A percentile compares a stretch with the other conserved stretches of the same genome.
Evolutionary conservation across 768 basidiomycete genomes (phyloP).

Genomic region (Mrakia gelida): DNA sequence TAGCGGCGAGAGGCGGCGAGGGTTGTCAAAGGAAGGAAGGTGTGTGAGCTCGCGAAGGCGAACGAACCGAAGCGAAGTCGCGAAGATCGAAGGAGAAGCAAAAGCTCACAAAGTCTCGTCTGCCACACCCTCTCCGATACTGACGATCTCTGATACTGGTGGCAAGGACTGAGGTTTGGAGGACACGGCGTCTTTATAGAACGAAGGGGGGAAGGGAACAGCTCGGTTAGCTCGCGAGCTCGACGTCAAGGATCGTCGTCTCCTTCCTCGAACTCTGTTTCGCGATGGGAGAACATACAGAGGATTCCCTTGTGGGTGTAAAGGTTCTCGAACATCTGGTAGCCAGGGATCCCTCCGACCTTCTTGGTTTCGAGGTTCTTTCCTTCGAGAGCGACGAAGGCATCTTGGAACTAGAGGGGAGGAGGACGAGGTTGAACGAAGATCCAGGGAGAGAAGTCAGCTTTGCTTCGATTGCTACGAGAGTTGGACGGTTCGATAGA

Average conservation of each 20-base stretch:
- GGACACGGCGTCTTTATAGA: conserved; percentile 17
- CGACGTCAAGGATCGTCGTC: too few relatives aligned
- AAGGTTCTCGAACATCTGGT: conserved; percentile 21
- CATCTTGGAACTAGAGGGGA: conserved; percentile 23
- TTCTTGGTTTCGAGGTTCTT: conserved; percentile 3
- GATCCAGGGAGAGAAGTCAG: neutral
- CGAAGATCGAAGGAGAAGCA: neutral
- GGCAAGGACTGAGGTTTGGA: neutral
- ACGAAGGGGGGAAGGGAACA: neutral
- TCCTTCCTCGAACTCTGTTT: neutral
- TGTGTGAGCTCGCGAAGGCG: neutral
- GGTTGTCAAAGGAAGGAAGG: neutral
- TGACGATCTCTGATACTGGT: conserved; percentile 17
- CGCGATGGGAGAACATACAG: conserved; percentile 5
- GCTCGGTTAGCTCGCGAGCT: neutral
- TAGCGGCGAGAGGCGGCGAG: neutral
- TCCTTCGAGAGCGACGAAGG: conserved; percentile 2
- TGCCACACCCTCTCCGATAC: conserved; percentile 3
- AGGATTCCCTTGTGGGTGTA: conserved; percentile 14
- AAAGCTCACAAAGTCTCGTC: conserved; percentile 11
- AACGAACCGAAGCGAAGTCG: neutral
- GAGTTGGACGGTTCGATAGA: too few relatives aligned
- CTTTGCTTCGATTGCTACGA: too few relatives aligned
- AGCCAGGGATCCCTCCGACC: conserved; percentile 20
- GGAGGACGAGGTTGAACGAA: too few relatives aligned